phyloP scores from a whole-genome alignment of 2,329 filamentous ascomycete species.

The Claviceps sp. region DNA sequence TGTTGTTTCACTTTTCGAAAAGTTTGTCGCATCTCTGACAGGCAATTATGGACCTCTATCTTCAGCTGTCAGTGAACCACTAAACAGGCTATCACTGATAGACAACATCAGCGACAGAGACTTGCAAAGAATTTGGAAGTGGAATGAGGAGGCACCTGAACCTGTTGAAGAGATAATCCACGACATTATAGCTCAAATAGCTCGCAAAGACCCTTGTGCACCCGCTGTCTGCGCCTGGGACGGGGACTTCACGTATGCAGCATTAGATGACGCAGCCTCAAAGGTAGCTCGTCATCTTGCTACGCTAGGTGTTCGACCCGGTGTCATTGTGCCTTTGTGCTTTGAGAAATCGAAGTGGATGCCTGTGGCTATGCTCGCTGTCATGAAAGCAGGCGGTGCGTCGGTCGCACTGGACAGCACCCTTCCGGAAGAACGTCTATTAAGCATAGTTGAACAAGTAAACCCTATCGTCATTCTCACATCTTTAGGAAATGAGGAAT shows the following conservation, averaged over 20 bases:
- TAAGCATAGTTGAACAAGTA: conserved; percentile 1
- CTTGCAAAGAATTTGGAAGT: background rate
- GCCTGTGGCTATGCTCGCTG: conserved; percentile 17
- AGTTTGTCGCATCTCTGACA: background rate
- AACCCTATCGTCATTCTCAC: background rate
- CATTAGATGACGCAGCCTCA: conserved; percentile 8
- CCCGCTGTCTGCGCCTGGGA: conserved; percentile 14
- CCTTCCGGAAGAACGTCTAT: conserved; percentile 6
- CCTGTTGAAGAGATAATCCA: background rate
- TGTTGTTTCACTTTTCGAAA: conserved; percentile 2
- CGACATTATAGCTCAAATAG: background rate
- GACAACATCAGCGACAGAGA: background rate
- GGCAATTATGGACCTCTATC: background rate
- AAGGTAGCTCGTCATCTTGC: conserved; percentile 5
- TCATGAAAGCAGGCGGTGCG: conserved; percentile 20
- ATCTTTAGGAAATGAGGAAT: background rate
- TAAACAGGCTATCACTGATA: background rate
- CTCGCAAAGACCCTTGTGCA: background rate
- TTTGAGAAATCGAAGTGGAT: conserved; percentile 23
- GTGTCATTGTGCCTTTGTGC: conserved; percentile 16
- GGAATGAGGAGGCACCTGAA: background rate
- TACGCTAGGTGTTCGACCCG: conserved; percentile 11
- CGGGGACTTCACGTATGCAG: conserved; percentile 11
- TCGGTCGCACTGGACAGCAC: conserved; percentile 8
- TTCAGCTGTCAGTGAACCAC: background rate